Conservation (phyloP, 352 stramenopile species). For the Pythium oligandrum region DNA sequence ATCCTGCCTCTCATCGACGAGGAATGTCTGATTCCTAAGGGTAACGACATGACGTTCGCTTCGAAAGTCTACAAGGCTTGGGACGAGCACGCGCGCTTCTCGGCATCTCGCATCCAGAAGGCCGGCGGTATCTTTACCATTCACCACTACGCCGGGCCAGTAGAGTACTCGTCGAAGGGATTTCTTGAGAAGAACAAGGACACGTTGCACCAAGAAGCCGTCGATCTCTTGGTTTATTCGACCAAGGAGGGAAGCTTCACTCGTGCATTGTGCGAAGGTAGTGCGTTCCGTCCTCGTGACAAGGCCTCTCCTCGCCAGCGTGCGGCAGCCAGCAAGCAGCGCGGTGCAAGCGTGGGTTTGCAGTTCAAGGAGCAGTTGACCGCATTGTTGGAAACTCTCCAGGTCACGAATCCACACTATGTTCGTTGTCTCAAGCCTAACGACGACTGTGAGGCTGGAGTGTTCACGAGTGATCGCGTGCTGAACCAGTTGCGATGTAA, state of each 20-base stretch:
- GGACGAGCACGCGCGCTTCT: slow-evolving; percentile 56
- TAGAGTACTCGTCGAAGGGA: slow-evolving; percentile 70
- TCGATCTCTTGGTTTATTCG: slow-evolving; percentile 74
- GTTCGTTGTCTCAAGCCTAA: slow-evolving; percentile 90
- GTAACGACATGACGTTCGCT: slow-evolving; percentile 74
- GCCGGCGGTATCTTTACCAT: slow-evolving; percentile 69
- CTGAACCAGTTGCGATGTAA: slow-evolving; percentile 84
- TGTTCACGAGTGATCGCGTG: slow-evolving; percentile 68
- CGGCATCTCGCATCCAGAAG: slow-evolving; percentile 73
- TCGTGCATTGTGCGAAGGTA: slow-evolving; percentile 59
- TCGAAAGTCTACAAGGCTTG: slow-evolving; percentile 79
- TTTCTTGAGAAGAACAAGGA: slow-evolving; percentile 89
- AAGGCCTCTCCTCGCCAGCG: slow-evolving; percentile 58
- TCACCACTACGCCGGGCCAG: slow-evolving; percentile 76
- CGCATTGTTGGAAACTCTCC: slow-evolving; percentile 63
- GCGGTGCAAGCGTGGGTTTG: slow-evolving; percentile 69
- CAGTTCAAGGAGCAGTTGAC: slow-evolving; percentile 86
- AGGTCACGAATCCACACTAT: slow-evolving; percentile 80
- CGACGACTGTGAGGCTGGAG: slow-evolving; percentile 48
- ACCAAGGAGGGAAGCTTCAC: slow-evolving; percentile 72
- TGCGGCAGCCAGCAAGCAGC: slow-evolving; percentile 56
- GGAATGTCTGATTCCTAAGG: slow-evolving; percentile 83
- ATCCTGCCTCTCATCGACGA: slow-evolving; percentile 86
- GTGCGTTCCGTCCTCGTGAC: slow-evolving; percentile 35
- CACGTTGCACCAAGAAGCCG: slow-evolving; percentile 72